phyloP scores from a whole-genome alignment of 177 flowering plant species.

The Vitis hybrid region DNA sequence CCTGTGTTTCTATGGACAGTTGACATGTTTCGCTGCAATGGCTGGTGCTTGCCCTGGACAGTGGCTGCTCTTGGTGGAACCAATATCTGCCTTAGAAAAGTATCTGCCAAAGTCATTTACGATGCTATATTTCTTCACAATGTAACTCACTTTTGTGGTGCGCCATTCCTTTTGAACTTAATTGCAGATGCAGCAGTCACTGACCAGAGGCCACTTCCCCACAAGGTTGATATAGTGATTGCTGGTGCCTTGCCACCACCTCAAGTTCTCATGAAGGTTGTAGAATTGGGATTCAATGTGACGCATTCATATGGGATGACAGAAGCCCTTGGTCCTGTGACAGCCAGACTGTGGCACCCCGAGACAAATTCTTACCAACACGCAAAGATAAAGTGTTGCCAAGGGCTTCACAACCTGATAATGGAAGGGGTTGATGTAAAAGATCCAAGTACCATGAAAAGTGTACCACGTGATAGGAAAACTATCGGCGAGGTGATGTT shows the following conservation, averaged over 20 bases:
- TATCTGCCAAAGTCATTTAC: constrained; percentile 45
- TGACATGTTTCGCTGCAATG: constrained; percentile 88
- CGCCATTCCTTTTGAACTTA: constrained; percentile 76
- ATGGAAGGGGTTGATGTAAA: constrained; percentile 60
- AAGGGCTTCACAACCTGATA: constrained; percentile 55
- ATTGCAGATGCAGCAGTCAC: constrained; percentile 38
- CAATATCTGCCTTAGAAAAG: constrained; percentile 56
- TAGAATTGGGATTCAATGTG: constrained; percentile 57
- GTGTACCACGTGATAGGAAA: constrained; percentile 59
- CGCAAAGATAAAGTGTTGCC: constrained; percentile 41
- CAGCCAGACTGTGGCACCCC: constrained; percentile 57
- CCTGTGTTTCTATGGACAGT: constrained; percentile 76
- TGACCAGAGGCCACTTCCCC: constrained; percentile 42
- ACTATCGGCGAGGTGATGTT: constrained; percentile 78
- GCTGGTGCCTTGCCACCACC: constrained; percentile 75
- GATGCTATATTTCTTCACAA: constrained; percentile 43
- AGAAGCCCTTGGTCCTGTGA: constrained; percentile 74
- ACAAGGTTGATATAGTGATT: constrained; percentile 49
- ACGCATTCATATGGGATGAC: constrained; percentile 69
- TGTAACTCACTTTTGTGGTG: constrained; percentile 73
- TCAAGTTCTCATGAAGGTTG: constrained; percentile 44
- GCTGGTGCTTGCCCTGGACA: constrained; percentile 82
- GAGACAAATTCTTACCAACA: constrained; percentile 51
- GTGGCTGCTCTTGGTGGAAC: constrained; percentile 75
- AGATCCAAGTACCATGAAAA: constrained; percentile 57